Conservation (phyloP, 306 rosid genomes). For the Gastrolobium villosum region DNA sequence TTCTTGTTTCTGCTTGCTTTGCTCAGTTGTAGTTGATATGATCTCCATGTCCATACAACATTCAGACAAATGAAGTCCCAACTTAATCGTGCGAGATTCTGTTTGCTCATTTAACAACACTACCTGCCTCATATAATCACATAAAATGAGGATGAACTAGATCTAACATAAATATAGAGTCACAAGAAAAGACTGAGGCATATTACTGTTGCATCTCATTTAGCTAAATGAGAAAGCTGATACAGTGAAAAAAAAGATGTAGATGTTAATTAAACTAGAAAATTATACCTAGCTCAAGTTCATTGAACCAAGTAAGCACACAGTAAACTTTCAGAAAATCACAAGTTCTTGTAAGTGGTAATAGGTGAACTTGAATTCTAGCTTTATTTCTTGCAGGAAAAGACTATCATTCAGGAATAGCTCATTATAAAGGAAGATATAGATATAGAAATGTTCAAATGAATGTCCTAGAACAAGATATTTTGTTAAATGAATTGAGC, state of each 20-base stretch:
- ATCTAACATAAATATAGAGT: constrained; percentile 14
- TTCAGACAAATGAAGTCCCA: constrained; percentile 83
- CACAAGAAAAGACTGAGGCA: not conserved
- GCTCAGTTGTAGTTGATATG: constrained; percentile 72
- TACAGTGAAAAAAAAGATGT: not conserved
- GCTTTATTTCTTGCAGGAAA: constrained; percentile 8
- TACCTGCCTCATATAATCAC: constrained; percentile 62
- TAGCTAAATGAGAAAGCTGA: constrained; percentile 29
- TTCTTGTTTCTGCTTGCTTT: constrained; percentile 77
- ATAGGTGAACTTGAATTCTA: constrained; percentile 3
- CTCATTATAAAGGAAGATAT: constrained; percentile 6
- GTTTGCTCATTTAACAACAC: constrained; percentile 79
- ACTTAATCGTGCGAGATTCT: constrained; percentile 82
- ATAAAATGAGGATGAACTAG: constrained; percentile 25
- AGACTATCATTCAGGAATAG: constrained; percentile 9
- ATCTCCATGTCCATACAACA: constrained; percentile 80
- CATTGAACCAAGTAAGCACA: not conserved
- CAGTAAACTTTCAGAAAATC: constrained; percentile 27
- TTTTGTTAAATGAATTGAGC: constrained; percentile 15
- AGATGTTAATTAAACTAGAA: not conserved
- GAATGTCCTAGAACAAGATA: constrained; percentile 29
- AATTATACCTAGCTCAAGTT: constrained; percentile 21
- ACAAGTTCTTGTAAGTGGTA: constrained; percentile 2
- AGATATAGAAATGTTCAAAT: constrained; percentile 7
- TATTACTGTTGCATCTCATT: constrained; percentile 4